phyloP scores from a whole-genome alignment of 1,284 basidiomycete species.

The Cutaneotrichosporon sp. region DNA sequence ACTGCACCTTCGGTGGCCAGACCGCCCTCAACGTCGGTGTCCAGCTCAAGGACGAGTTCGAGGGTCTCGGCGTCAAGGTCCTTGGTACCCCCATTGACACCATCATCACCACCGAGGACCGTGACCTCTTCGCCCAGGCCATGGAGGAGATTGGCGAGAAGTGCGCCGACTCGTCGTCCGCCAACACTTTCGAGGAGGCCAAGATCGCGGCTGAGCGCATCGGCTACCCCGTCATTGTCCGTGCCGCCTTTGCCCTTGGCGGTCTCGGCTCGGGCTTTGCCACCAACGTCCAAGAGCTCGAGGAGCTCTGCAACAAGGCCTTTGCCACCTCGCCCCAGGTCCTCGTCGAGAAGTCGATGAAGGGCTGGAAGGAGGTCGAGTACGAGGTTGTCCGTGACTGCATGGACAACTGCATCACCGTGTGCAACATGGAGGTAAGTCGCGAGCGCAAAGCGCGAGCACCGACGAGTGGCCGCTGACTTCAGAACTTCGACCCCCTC shows the following conservation, averaged over 20 bases:
- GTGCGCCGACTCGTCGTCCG: conserved; percentile 81
- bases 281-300: conserved; percentile 81
- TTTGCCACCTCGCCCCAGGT: conserved; percentile 98
- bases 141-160: conserved; percentile 97
- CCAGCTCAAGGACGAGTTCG: conserved; percentile 95
- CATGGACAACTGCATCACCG: conserved; percentile 89
- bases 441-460: neutral
- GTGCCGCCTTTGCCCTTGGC: conserved; percentile 94
- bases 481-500: conserved; percentile 94
- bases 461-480: conserved; percentile 5
- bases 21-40: conserved; percentile 97
- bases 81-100: conserved; percentile 97
- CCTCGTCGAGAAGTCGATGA: conserved; percentile 97
- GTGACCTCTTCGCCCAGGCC: conserved; percentile 90
- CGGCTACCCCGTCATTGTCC: conserved; percentile 96
- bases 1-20: conserved; percentile 98
- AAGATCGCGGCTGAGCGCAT: conserved; percentile 79
- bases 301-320: conserved; percentile 85
- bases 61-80: conserved; percentile 79
- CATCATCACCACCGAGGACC: conserved; percentile 95
- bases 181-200: conserved; percentile 77
- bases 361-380: conserved; percentile 99
- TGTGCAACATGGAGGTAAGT: conserved; percentile 98
- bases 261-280: conserved; percentile 95
- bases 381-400: conserved; percentile 99